Percentiles rank a stretch among this genome's conserved stretches.
Evolutionary conservation across 2,329 filamentous ascomycete genomes (phyloP).

Genomic region (Fusarium liriodendri): DNA sequence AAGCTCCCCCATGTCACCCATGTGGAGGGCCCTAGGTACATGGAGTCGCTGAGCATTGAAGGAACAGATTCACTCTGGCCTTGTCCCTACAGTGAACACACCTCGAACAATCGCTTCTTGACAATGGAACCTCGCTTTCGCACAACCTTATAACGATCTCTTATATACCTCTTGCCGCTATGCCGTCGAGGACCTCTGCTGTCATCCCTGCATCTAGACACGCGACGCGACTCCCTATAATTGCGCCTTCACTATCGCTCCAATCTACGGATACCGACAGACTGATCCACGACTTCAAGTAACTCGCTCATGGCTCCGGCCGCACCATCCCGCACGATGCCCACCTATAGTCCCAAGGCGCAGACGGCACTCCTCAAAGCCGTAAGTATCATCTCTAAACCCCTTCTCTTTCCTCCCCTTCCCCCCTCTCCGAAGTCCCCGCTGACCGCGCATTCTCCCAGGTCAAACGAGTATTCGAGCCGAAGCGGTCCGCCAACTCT

Average conservation of each 20-base stretch:
- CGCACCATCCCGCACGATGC: slow-evolving; percentile 45
- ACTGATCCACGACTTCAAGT: slow-evolving; percentile 13
- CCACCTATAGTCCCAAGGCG: slow-evolving; percentile 54
- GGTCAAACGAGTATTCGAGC: slow-evolving; percentile 55
- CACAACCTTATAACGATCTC: slow-evolving; percentile 20
- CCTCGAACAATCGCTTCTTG: slow-evolving; percentile 4
- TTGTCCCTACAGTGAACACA: slow-evolving; percentile 31
- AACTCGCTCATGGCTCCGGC: slow-evolving; percentile 17
- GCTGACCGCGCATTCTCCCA: slow-evolving; percentile 31
- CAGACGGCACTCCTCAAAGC: slow-evolving; percentile 68
- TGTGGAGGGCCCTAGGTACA: not conserved
- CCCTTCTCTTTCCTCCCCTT: slow-evolving; percentile 3
- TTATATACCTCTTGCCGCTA: slow-evolving; percentile 33
- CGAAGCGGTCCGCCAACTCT: slow-evolving; percentile 59
- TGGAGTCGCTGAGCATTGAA: slow-evolving; percentile 27
- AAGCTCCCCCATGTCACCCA: slow-evolving; percentile 11
- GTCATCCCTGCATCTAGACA: slow-evolving; percentile 33
- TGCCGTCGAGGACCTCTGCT: slow-evolving; percentile 31
- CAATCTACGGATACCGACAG: slow-evolving; percentile 19
- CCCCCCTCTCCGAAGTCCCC: slow-evolving; percentile 4
- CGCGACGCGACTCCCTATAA: slow-evolving; percentile 43
- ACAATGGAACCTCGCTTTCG: slow-evolving; percentile 30
- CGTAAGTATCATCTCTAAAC: slow-evolving; percentile 50
- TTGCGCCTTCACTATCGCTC: slow-evolving; percentile 20
- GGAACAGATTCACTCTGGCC: slow-evolving; percentile 30